Percentiles rank a stretch among this genome's conserved stretches.
Conservation (phyloP, 345 rosid species). For the Eucalyptus microcorys region DNA sequence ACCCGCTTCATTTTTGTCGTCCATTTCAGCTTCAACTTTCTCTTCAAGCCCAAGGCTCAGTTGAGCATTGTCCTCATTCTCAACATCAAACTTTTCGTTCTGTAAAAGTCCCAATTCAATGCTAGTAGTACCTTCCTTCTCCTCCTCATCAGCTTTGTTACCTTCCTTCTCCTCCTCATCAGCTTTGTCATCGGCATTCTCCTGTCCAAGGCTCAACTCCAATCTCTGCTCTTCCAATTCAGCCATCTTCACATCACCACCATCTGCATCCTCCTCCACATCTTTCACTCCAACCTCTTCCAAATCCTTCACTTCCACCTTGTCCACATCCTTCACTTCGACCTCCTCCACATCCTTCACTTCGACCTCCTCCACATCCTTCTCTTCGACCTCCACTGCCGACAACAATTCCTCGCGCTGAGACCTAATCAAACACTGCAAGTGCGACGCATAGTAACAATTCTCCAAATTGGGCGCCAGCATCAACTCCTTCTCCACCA, state of each 20-base stretch:
- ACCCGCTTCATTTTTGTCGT: neutral
- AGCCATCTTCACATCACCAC: constrained; percentile 9
- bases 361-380: constrained; percentile 12
- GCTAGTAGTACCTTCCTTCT: neutral
- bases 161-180: neutral
- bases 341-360: constrained; percentile 15
- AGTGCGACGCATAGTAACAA: constrained; percentile 83
- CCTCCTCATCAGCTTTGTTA: neutral
- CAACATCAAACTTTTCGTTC: neutral
- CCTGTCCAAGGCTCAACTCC: constrained; percentile 53
- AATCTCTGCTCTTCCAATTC: constrained; percentile 49
- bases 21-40: neutral
- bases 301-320: constrained; percentile 22
- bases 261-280: constrained; percentile 7
- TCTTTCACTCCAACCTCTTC: constrained; percentile 11
- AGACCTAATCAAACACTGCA: constrained; percentile 60
- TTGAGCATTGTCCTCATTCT: neutral
- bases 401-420: constrained; percentile 34
- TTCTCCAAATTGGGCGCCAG: constrained; percentile 21
- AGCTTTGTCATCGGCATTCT: constrained; percentile 1
- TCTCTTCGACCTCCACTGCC: constrained; percentile 11
- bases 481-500: constrained; percentile 78
- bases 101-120: neutral
- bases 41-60: neutral
- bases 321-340: neutral